Evolutionary conservation across 768 basidiomycete genomes (phyloP), one percentile per base, ranked within the genome.

Genomic region (Agaricus sinodeliciosus): DNA sequence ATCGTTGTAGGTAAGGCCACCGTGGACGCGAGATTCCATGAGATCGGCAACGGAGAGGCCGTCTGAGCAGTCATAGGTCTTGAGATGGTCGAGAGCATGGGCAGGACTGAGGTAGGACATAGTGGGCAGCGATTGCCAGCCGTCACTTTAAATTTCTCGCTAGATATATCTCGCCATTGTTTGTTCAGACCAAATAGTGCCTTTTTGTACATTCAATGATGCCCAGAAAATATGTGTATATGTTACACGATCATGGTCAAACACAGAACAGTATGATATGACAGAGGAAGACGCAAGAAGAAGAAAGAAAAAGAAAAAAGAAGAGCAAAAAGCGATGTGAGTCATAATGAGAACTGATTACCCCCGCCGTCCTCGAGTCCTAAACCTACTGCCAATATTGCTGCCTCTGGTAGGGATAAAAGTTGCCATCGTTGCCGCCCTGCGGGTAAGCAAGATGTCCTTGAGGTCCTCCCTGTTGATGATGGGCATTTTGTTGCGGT

Each of bases 1-100:
- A 65, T 98, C 96, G 65, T 97, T 97, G 74, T 98, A 98, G 12
- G 96, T 96, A 59, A 99, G 81, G 11, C 96, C 96, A 16, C 93
- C 94, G 62, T 92, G 85, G 57, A 83, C 69, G 43, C 73, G 77
- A 0, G 88, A 87, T 75, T 96, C 81, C 83, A 97, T 94, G 59
- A 98, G 84, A 63, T 97, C 88, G 7, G 70, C 53, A 55, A 90
- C 77, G 55, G 87, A 82, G 47, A 99, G 80, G 39, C 96, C 95
- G 81, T 99, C 95, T 9, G 69, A 65, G 51, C 74, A 73, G 22
- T 70, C 18, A 65, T 98, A 98, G 2, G 77, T 67, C 60, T 78
- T 73, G 63, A 99, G 86, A 62, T 84, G 78, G 37, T 84, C 79
- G 52, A 95, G 62, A 46, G 95, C 96, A 56, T 76, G 69, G 44